Evolutionary conservation across 2,329 filamentous ascomycete genomes (phyloP), one percentile per base, ranked within the genome.

Genomic region (Arthroderma uncinatum): DNA sequence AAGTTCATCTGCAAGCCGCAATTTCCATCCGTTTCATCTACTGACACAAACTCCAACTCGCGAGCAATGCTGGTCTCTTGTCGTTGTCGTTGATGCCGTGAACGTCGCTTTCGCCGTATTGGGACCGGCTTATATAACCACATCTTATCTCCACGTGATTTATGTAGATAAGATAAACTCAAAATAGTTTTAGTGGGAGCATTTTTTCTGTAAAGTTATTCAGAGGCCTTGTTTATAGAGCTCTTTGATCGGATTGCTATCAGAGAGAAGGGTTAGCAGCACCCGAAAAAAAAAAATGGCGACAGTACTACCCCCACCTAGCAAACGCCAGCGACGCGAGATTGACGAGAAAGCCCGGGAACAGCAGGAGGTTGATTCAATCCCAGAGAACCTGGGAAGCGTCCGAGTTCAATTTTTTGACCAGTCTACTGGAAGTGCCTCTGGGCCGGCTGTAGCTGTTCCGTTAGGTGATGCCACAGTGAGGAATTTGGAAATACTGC

Each of bases 371-470:
- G 80, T 92, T 54, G 76, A 83, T 54, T 71, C 71, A 21, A 80
- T 86, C 53, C 81, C 86, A 0, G 81, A 83, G 34, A 80, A 86
- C 62, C 76, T 83, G 53, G 90, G 89, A 62, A 89, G 84, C 59
- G 83, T 94, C 68, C 86, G 89, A 71, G 84, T 94, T 52, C 87
- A 92, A 63, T 96, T 97, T 72, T 80, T 89, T 67, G 90, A 97
- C 70, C 83, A 87, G 81, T 87, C 80, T 58, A 83, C 80, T 7
- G 81, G 82, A 58, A 74, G 79, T 74, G 82, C 78, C 70, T 89
- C 79, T 74, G 89, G 79, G 64, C 85, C 79, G 70, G 85, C 76
- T 71, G 89, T 81, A 71, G 86, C 74, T 69, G 85, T 96, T 42
- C 85, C 89, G 10, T 81, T 96, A 33, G 86, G 85, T 58, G 87